A percentile compares a stretch with the other conserved stretches of the same genome.
These are phyloP conservation scores for Quercus alba DNA, from an alignment of 306 rosid species.

Conservation along the genomic window DNA sequence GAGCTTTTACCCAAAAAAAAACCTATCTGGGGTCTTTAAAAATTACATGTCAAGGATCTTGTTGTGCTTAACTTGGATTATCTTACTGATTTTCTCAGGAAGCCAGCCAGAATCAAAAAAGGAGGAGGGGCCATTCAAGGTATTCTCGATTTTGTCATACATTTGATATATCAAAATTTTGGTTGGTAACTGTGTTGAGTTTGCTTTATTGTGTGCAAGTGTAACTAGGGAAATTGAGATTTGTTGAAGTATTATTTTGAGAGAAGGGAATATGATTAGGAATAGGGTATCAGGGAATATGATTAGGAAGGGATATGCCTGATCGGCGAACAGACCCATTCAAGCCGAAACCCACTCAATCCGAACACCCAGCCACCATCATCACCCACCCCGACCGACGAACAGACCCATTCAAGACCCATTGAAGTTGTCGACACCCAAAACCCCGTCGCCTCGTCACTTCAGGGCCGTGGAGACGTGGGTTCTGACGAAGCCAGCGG, in stretches of 20 bases:
- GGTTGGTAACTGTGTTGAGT: not conserved
- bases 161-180: not conserved
- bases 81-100: slow-evolving; percentile 32
- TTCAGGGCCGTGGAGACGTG: too few relatives aligned
- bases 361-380: too few relatives aligned
- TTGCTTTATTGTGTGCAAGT: not conserved
- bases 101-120: slow-evolving; percentile 75
- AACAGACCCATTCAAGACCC: too few relatives aligned
- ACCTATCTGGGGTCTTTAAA: not conserved
- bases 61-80: not conserved
- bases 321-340: too few relatives aligned
- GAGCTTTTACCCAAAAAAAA: not conserved
- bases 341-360: too few relatives aligned
- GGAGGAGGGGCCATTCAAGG: slow-evolving; percentile 70
- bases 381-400: too few relatives aligned
- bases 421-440: too few relatives aligned
- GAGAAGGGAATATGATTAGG: not conserved
- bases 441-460: too few relatives aligned
- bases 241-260: not conserved
- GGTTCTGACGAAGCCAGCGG: too few relatives aligned
- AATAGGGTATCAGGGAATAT: not conserved
- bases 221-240: not conserved
- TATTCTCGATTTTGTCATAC: slow-evolving; percentile 9
- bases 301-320: too few relatives aligned
- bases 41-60: not conserved